These are phyloP conservation scores for Erythrobasidium hasegawianum DNA, from an alignment of 1,284 basidiomycete species.

Conservation along the genomic window DNA sequence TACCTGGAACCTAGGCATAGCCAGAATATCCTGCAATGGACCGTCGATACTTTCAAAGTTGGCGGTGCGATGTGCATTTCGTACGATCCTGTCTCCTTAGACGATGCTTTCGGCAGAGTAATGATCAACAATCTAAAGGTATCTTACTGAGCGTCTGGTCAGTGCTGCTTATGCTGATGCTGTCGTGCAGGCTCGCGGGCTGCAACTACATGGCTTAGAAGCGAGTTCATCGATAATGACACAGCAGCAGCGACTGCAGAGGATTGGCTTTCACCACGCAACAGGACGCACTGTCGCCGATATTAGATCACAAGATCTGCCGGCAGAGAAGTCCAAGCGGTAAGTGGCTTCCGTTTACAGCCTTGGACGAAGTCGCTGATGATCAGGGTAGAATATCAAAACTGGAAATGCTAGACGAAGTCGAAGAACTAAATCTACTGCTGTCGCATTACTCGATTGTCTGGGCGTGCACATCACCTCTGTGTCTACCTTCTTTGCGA, in stretches of 20 bases:
- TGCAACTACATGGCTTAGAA: constrained; percentile 67
- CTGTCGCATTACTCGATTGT: constrained; percentile 80
- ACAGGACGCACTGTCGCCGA: constrained; percentile 64
- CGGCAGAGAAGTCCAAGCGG: constrained; percentile 61
- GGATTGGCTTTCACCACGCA: constrained; percentile 57
- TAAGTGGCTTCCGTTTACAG: constrained; percentile 46
- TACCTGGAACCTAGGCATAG: constrained; percentile 69
- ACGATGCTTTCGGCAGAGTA: constrained; percentile 77
- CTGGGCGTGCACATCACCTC: constrained; percentile 55
- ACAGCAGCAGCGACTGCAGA: constrained; percentile 62
- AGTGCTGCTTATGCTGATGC: not conserved
- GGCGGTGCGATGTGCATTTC: constrained; percentile 54
- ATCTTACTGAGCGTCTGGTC: constrained; percentile 28
- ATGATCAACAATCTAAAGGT: constrained; percentile 83
- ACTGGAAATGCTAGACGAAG: constrained; percentile 81
- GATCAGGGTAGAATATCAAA: constrained; percentile 60
- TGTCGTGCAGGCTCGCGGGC: constrained; percentile 61
- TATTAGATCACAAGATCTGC: constrained; percentile 60
- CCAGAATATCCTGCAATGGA: constrained; percentile 66
- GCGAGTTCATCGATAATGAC: constrained; percentile 61
- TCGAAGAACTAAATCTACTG: constrained; percentile 85
- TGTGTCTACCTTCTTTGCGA: too few relatives aligned
- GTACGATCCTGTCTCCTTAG: constrained; percentile 85
- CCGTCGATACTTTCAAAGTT: constrained; percentile 57
- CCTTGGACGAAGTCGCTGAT: not conserved